These are phyloP conservation scores for Colletotrichum destructivum DNA, from an alignment of 2,329 filamentous ascomycete species.

Conservation along the genomic window DNA sequence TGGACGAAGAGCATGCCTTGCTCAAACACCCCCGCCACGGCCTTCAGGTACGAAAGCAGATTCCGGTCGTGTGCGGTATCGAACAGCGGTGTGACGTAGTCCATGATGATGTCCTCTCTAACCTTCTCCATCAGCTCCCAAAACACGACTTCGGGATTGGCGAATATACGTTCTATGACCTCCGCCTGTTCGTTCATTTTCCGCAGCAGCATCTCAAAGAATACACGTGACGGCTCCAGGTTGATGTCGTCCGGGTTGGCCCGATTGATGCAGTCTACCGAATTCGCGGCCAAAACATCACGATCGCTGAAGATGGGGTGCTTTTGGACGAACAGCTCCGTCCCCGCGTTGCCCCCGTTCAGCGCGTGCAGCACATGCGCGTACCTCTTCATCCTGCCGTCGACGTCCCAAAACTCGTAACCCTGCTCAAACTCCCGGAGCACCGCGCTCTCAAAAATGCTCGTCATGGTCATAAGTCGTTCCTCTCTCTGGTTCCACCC, in stretches of 20 bases:
- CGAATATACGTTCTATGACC: slow-evolving; percentile 88
- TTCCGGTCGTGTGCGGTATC: slow-evolving; percentile 87
- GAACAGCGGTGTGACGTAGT: slow-evolving; percentile 88
- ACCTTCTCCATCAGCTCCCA: slow-evolving; percentile 86
- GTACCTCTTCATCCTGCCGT: slow-evolving; percentile 90
- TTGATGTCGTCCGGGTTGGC: slow-evolving; percentile 77
- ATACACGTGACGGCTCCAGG: slow-evolving; percentile 83
- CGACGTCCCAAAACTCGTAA: slow-evolving; percentile 89
- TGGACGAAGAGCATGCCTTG: slow-evolving; percentile 85
- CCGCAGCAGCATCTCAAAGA: slow-evolving; percentile 81
- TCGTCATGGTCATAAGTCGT: slow-evolving; percentile 80
- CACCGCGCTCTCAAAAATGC: slow-evolving; percentile 91
- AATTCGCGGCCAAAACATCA: slow-evolving; percentile 76
- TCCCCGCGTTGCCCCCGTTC: slow-evolving; percentile 83
- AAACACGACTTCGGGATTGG: slow-evolving; percentile 78
- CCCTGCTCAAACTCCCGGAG: slow-evolving; percentile 94
- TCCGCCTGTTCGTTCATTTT: slow-evolving; percentile 87
- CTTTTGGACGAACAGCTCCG: slow-evolving; percentile 91
- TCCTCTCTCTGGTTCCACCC: slow-evolving; percentile 81
- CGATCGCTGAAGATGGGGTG: slow-evolving; percentile 86
- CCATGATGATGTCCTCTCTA: slow-evolving; percentile 85
- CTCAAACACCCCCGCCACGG: slow-evolving; percentile 89
- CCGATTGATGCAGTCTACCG: slow-evolving; percentile 85
- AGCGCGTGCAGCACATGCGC: slow-evolving; percentile 87
- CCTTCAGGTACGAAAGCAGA: slow-evolving; percentile 84